Base-by-base conservation (phyloP, 768 basidiomycete species). In the Phaffia tasmanica region DNA sequence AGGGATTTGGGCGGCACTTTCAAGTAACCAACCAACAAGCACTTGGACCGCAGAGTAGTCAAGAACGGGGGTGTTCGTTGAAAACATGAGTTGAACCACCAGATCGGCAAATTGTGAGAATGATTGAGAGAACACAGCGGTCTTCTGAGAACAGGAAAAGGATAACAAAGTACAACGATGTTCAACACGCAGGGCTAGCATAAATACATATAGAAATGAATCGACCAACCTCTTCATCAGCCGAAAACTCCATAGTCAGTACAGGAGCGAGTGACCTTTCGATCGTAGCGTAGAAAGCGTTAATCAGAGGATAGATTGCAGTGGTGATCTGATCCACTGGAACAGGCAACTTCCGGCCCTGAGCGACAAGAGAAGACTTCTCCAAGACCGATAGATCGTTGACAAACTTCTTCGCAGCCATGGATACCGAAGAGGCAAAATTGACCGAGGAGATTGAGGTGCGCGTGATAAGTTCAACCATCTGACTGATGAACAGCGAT, bases 11-110 rank as follows among this genome's bases (percentile, higher is more conserved):
- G 72, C 69, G 18, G 77, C 70, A 2, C 85, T 72, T 2, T 77
- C 72, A 42, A 81, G 77, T 30, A 89, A 78, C 81, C 83, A 81
- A 5, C 75, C 77, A 3, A 82, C 80, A 35, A 87, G 74, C 11
- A 85, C 82, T 66, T 83, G 83, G 18, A 85, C 76, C 1, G 81
- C 79, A 0, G 87, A 88, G 72, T 86, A 86, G 75, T 90, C 84
- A 67, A 86, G 79, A 3, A 77, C 71, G 3, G 76, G 58, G 21
- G 76, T 71, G 30, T 71, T 71, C 19, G 79, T 73, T 42, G 80
- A 77, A 50, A 76, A 75, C 67, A 79, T 79, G 55, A 89, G 78
- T 68, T 80, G 76, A 7, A 57, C 29, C 7, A 73, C 57, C 46
- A 72, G 67, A 32, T 69, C 67, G 0, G 57, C 32, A n/a, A 67